phyloP scores from a whole-genome alignment of 2,329 filamentous ascomycete species.

The Nothophaeocryptopus gaeumannii region DNA sequence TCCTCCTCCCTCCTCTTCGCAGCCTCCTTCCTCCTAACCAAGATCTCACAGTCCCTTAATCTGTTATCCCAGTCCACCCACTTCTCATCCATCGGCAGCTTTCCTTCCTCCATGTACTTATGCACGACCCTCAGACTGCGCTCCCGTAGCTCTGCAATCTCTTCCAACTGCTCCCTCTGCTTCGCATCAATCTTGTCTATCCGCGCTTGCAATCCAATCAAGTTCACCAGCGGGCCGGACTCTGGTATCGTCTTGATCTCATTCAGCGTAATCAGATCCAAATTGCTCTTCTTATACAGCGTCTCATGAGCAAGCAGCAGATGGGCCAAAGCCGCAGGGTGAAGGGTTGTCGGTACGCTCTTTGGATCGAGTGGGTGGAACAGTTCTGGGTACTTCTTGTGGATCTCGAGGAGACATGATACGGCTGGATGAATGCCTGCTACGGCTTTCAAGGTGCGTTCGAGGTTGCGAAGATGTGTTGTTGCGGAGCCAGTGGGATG shows the following conservation, averaged over 20 bases:
- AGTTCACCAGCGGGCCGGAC: constrained; percentile 46
- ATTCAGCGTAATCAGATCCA: constrained; percentile 45
- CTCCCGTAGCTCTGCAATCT: constrained; percentile 62
- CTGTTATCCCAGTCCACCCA: constrained; percentile 71
- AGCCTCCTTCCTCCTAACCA: constrained; percentile 62
- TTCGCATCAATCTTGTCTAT: constrained; percentile 61
- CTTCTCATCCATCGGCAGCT: constrained; percentile 65
- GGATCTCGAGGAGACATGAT: constrained; percentile 40
- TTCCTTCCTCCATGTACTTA: constrained; percentile 69
- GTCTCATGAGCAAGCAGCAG: constrained; percentile 46
- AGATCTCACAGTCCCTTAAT: constrained; percentile 63
- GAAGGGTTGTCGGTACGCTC: constrained; percentile 24
- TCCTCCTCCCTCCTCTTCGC: constrained; percentile 52
- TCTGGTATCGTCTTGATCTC: constrained; percentile 44
- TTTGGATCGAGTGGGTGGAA: constrained; percentile 26
- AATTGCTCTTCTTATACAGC: constrained; percentile 41
- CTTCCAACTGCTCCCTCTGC: constrained; percentile 60
- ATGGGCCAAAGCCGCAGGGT: constrained; percentile 29
- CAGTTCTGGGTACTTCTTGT: constrained; percentile 42
- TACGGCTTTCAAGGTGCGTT: constrained; percentile 36
- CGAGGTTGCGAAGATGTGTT: constrained; percentile 28
- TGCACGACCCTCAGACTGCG: constrained; percentile 56
- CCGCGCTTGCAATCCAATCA: constrained; percentile 59
- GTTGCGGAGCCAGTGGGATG: constrained; percentile 18
- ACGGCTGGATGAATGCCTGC: constrained; percentile 40